phyloP scores from a whole-genome alignment of 176 grass and related monocot species.

The Lolium multiflorum region DNA sequence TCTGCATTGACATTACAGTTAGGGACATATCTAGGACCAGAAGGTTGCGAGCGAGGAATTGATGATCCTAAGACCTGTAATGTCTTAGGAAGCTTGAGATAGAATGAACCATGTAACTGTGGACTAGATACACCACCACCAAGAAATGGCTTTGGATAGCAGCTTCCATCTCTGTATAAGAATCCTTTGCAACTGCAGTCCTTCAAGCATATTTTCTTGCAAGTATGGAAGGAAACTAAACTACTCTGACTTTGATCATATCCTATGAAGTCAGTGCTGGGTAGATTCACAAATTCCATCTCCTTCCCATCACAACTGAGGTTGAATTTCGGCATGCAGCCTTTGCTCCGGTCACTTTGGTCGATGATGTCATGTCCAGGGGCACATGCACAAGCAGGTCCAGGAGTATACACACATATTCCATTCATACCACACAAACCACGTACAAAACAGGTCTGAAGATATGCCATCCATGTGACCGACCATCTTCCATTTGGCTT shows the following conservation, averaged over 20 bases:
- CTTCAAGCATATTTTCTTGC: conserved; percentile 29
- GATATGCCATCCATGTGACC: conserved; percentile 54
- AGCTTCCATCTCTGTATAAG: background rate
- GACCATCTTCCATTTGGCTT: background rate
- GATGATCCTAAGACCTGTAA: background rate
- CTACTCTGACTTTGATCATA: background rate
- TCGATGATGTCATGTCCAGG: conserved; percentile 50
- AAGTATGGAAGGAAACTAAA: background rate
- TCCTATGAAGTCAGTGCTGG: conserved; percentile 18
- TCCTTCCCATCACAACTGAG: conserved; percentile 27
- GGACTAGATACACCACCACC: background rate
- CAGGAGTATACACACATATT: conserved; percentile 52
- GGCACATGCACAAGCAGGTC: conserved; percentile 44
- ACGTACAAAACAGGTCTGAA: conserved; percentile 12
- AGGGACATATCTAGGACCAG: background rate
- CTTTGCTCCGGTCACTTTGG: conserved; percentile 51
- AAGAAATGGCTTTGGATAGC: conserved; percentile 21
- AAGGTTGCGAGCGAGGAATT: conserved; percentile 34
- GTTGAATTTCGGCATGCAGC: conserved; percentile 36
- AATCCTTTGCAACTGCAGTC: conserved; percentile 39
- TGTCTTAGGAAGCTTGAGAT: conserved; percentile 39
- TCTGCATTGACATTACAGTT: background rate
- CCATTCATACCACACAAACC: conserved; percentile 64
- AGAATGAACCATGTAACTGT: background rate
- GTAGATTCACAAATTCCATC: conserved; percentile 26